These are phyloP conservation scores for Miscanthus sacchariflorus DNA, from an alignment of 202 grass and related monocot species.

Conservation along the genomic window DNA sequence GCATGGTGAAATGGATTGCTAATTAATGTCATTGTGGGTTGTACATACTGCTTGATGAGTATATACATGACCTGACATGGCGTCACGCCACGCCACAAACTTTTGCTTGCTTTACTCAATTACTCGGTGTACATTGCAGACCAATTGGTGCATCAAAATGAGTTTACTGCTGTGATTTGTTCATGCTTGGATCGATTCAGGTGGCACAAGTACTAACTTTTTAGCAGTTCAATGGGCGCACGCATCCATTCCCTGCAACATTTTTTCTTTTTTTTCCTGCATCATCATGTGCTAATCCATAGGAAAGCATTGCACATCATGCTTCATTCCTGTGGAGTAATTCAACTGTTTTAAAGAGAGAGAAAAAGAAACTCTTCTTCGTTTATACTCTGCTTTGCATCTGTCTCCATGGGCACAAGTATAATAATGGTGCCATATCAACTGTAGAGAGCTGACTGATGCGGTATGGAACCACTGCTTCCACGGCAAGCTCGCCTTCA, in stretches of 20 bases:
- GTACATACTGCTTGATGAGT: neutral
- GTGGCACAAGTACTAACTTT: neutral
- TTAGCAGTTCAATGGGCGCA: neutral
- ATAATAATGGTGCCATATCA: slow-evolving; percentile 72
- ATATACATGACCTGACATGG: neutral
- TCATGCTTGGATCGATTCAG: neutral
- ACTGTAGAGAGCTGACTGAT: slow-evolving; percentile 59
- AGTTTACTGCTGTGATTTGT: neutral
- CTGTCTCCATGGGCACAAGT: slow-evolving; percentile 59
- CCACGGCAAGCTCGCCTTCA: slow-evolving; percentile 69
- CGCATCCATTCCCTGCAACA: neutral
- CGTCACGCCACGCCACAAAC: neutral
- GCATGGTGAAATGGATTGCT: neutral
- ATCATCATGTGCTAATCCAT: slow-evolving; percentile 1
- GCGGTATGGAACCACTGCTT: slow-evolving; percentile 75
- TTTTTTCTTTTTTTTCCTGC: neutral
- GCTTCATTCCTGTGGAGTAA: neutral
- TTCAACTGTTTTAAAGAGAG: neutral
- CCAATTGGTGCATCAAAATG: neutral
- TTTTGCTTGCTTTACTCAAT: neutral
- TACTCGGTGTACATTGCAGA: neutral
- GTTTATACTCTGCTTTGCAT: neutral
- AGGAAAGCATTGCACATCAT: neutral
- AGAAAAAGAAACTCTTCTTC: neutral
- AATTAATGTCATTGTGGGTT: neutral